Evolutionary conservation across 305 asterid species (phyloP).

Genomic region (Caryopteris hybrid): DNA sequence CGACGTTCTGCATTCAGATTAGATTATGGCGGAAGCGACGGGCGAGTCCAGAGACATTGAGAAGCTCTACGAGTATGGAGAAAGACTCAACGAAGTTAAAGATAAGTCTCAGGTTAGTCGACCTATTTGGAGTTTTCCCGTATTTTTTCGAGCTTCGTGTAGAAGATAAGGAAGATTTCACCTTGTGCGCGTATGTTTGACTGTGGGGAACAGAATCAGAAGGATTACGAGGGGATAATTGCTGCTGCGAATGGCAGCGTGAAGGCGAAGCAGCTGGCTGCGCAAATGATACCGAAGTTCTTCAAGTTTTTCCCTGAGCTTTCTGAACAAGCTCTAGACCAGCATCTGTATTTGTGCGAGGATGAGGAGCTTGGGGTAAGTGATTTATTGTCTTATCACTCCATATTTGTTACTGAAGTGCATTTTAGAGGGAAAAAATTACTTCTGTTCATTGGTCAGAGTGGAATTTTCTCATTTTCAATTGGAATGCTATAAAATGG

Average conservation of each 20-base stretch:
- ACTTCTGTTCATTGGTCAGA: not conserved
- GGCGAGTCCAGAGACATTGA: conserved; percentile 68
- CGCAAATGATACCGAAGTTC: conserved; percentile 89
- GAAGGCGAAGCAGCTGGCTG: conserved; percentile 88
- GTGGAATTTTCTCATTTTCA: not conserved
- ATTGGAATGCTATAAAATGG: not conserved
- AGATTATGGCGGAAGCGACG: conserved; percentile 48
- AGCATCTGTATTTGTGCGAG: conserved; percentile 67
- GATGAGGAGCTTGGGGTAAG: conserved; percentile 87
- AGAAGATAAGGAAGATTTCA: not conserved
- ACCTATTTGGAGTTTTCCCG: not conserved
- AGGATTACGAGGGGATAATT: conserved; percentile 76
- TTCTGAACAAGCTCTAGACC: conserved; percentile 75
- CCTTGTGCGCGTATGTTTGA: not conserved
- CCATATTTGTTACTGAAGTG: not conserved
- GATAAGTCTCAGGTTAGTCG: conserved; percentile 72
- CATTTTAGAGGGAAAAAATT: not conserved
- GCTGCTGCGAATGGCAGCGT: conserved; percentile 79
- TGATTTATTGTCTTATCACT: not conserved
- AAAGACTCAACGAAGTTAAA: conserved; percentile 68
- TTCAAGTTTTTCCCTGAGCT: conserved; percentile 72
- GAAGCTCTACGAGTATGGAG: conserved; percentile 81
- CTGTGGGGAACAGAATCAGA: conserved; percentile 42
- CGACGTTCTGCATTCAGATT: conserved; percentile 1
- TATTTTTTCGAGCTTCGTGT: not conserved